Evolutionary conservation across 2,329 filamentous ascomycete genomes (phyloP).

Genomic region (Colletotrichum zoysiae): DNA sequence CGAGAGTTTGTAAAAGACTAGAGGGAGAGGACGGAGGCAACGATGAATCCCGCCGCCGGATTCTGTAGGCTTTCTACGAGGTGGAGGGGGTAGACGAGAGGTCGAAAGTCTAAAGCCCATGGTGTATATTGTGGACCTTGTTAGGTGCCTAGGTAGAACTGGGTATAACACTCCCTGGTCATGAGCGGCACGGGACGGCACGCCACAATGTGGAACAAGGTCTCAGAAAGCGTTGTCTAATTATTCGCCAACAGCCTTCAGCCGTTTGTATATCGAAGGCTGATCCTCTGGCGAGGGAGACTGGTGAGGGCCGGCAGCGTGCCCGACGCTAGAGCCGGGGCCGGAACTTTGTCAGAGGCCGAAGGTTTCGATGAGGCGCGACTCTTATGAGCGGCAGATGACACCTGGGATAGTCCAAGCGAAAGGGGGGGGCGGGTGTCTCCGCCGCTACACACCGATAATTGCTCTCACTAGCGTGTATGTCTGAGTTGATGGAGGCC

Average conservation of each 20-base stretch:
- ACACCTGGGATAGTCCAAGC: neutral
- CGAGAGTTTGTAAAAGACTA: no score
- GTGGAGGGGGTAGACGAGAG: neutral
- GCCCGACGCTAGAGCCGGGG: neutral
- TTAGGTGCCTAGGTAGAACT: neutral
- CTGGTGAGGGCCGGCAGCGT: neutral
- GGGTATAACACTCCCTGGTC: neutral
- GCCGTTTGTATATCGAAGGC: neutral
- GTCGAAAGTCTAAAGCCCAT: neutral
- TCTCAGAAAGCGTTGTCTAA: neutral
- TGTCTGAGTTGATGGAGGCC: neutral
- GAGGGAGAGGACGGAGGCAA: neutral
- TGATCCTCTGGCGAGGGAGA: no score
- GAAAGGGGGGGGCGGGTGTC: neutral
- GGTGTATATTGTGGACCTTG: neutral
- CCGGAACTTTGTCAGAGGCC: constrained; percentile 4
- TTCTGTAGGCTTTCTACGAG: neutral
- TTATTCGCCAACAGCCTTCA: neutral
- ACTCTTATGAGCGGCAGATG: neutral
- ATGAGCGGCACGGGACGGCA: neutral
- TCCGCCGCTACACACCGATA: neutral
- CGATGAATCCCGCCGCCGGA: neutral
- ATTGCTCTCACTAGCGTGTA: neutral
- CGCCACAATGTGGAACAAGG: no score
- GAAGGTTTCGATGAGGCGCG: neutral